phyloP scores from a whole-genome alignment of 202 grass and related monocot species.

The Setaria viridis region DNA sequence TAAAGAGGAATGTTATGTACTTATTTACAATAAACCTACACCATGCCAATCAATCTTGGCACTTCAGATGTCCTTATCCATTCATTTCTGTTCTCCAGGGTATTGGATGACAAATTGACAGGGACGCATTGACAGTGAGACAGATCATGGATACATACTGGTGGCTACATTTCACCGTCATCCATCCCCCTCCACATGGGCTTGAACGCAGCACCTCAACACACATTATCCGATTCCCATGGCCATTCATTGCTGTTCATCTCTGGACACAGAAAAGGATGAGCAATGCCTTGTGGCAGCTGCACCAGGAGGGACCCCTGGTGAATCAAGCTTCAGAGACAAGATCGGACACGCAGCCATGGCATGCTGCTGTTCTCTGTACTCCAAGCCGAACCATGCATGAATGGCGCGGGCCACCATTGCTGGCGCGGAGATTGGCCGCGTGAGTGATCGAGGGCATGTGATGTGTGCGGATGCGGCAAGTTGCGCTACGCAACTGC shows the following conservation, averaged over 20 bases:
- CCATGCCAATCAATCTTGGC: conserved; percentile 22
- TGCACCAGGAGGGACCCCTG: conserved; percentile 5
- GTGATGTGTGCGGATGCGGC: conserved; percentile 36
- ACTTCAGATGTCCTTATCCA: conserved; percentile 23
- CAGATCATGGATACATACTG: conserved; percentile 17
- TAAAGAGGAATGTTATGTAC: background rate
- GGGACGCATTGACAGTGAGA: conserved; percentile 26
- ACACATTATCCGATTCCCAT: conserved; percentile 25
- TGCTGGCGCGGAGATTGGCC: background rate
- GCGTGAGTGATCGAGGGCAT: conserved; percentile 5
- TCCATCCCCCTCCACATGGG: conserved; percentile 2
- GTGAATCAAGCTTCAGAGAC: conserved; percentile 22
- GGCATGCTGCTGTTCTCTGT: background rate
- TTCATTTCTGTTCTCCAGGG: conserved; percentile 22
- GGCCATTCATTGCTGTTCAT: conserved; percentile 13
- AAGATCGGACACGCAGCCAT: conserved; percentile 34
- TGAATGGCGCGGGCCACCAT: background rate
- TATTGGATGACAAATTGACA: background rate
- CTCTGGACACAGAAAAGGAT: conserved; percentile 23
- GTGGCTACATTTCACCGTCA: conserved; percentile 39
- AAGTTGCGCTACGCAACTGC: background rate
- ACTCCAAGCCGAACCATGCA: conserved; percentile 10
- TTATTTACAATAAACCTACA: background rate
- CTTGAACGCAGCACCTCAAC: background rate
- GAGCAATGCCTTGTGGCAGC: conserved; percentile 3